Evolutionary conservation across 352 stramenopile species (phyloP), one percentile per base, ranked within the genome.

Genomic region (Globisporangium carolinianum): DNA sequence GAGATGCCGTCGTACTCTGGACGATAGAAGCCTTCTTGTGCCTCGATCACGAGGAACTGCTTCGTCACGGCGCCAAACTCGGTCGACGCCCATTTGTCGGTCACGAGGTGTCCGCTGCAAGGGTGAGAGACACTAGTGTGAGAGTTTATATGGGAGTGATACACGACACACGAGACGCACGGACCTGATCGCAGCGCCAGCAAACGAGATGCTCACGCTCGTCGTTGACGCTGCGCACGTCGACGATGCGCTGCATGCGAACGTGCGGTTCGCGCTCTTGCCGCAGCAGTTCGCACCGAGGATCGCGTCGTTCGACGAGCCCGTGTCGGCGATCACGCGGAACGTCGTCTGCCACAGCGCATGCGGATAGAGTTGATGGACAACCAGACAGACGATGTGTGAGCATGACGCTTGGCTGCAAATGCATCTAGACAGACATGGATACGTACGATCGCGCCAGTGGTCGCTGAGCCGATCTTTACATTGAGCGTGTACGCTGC

Each of bases 261-360:
- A 94, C n/a, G 75, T 83, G 17, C 76, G 67, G 1, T 74, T 46
- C 6, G 73, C 73, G 18, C 66, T 61, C 1, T 55, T 59, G 0
- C 68, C 78, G 45, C 84, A 94, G 67, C 84, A 94, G 42, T 67
- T 67, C 8, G 66, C 24, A 15, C 81, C 76, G 5, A 91, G 69
- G 37, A 92, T 71, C 1, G 84, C 84, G 41, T 86, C 76, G 48
- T 91, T 94, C 9, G 82, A 89, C n/a, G 84, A 94, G 2, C 84
- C 84, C 0, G 84, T 94, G 67, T 94, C 84, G 49, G 80, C 76
- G 45, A 94, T 87, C 12, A 94, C 54, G 47, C 74, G 73, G 53
- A 90, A 94, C 4, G 70, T 72, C n/a, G 87, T 87, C 81, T 90
- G 17, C 50, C 32, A 14, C 32, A 32, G 1, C 47, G 35, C 6